Evolutionary conservation across 73 alveolate genomes (phyloP), one percentile per base, ranked within the genome.

Genomic region (Paramecium primaurelia): DNA sequence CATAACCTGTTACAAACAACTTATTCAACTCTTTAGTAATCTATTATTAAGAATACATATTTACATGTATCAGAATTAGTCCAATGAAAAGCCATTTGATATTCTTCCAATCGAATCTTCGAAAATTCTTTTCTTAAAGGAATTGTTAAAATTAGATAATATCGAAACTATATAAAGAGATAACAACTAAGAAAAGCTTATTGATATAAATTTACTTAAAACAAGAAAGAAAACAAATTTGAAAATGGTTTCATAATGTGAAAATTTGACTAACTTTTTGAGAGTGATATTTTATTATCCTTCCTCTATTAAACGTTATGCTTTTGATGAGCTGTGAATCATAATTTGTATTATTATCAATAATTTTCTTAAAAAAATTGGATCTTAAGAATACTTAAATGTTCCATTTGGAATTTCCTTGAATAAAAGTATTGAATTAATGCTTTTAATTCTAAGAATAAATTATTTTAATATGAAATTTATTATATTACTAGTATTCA

Each of bases 201-300:
- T 10, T 6, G 34, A 18, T 36, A 44, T 20, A 45, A 26, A 6
- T 2, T 80, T 80, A 80, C 77, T 18, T 45, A 80, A 45, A 7
- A 80, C 73, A 36, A 80, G 16, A 49, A 80, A 80, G 91, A 80
- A 80, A 22, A 49, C 44, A 80, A 44, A 45, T 34, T 80, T 80
- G 75, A 80, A 80, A 47, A 80, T 80, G 8, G 91, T 80, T 80
- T 80, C 91, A 45, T 80, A 80, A 45, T 80, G 91, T 45, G 91
- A 44, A 49, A 80, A 80, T 47, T 45, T 80, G 32, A 80, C 91
- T 12, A 80, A 20, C 30, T 80, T 25, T 8, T 42, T 80, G 3
- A 80, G 73, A 18, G 73, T 45, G 47, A 80, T 14, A 11, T 26
- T 80, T 45, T 73, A 30, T 38, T 73, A 34, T 10, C 87, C 87